Base-by-base conservation (phyloP, 345 rosid genomes). In the Conringia planisiliqua region DNA sequence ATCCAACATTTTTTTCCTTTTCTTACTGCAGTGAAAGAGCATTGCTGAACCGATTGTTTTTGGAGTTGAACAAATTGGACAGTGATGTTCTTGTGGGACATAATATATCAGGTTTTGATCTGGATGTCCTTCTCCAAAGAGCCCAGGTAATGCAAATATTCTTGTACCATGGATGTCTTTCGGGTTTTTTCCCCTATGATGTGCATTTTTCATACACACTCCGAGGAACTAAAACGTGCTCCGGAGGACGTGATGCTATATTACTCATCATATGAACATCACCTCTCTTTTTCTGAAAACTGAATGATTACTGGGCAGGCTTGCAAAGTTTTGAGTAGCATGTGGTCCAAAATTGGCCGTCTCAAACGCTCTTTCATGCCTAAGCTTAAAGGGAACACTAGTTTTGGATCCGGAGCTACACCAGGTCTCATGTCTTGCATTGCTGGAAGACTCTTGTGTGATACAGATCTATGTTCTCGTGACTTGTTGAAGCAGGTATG, bases 341-440 rank as follows among this genome's bases (percentile, higher is more conserved):
- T 85, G 89, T 95, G 99, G 99, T 95, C 99, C 82, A 95, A 90
- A 85, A 80, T 95, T 79, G 99, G 99, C 40, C 97, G 98, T 54
- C 92, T 95, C 54, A 92, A 89, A 84, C 99, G 99, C 50, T 87
- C 96, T 59, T 78, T 74, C 66, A 95, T 95, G 99, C 99, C 99
- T 67, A 95, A 82, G 77, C 88, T 92, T 76, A 92, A 83, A 86
- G 91, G 93, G 78, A 88, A 82, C 79, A 71, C 85, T 42, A 70
- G 82, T 70, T 91, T 83, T 77, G 98, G 97, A 12, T 89, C 97
- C 22, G 97, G 99, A 75, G 99, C 99, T 73, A 86, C 96, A 82
- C 91, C 85, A 10, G 98, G 98, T 81, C 78, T 95, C 77, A 89
- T 92, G 91, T 85, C 96, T 76, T 95, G 99, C 87, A 83, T 92